Percentiles rank a stretch among this genome's conserved stretches.
These are phyloP conservation scores for Ambrosiella cleistominuta DNA, from an alignment of 2,329 filamentous ascomycete species.

Conservation along the genomic window DNA sequence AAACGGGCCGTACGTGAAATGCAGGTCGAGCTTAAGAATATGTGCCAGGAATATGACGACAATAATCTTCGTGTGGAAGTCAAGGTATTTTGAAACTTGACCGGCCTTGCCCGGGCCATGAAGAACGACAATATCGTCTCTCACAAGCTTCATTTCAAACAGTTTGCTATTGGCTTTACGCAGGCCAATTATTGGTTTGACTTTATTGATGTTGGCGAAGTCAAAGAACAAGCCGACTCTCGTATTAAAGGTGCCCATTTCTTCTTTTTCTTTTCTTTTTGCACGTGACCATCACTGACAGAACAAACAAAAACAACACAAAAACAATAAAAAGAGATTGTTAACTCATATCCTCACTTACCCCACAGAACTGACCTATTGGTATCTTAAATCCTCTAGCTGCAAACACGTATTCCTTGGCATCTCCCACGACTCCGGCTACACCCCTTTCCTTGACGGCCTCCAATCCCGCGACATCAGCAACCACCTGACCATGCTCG, in stretches of 20 bases:
- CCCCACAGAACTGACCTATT: conserved; percentile 30
- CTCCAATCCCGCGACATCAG: conserved; percentile 29
- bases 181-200: conserved; percentile 42
- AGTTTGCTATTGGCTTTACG: conserved; percentile 44
- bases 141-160: conserved; percentile 28
- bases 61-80: conserved; percentile 35
- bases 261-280: background rate
- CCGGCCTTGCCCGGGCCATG: conserved; percentile 32
- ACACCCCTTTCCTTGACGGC: conserved; percentile 41
- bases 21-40: conserved; percentile 29
- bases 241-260: background rate
- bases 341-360: background rate
- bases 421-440: conserved; percentile 43
- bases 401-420: conserved; percentile 45
- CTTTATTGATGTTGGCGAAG: conserved; percentile 44
- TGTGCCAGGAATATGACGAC: conserved; percentile 23
- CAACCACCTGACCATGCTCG: conserved; percentile 33
- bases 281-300: background rate
- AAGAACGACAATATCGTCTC: conserved; percentile 29
- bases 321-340: background rate
- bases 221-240: conserved; percentile 38
- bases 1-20: conserved; percentile 34
- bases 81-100: conserved; percentile 38
- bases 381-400: conserved; percentile 42
- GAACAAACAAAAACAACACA: background rate